Conservation (phyloP, 352 stramenopile species). For the Phytophthora idaei region DNA sequence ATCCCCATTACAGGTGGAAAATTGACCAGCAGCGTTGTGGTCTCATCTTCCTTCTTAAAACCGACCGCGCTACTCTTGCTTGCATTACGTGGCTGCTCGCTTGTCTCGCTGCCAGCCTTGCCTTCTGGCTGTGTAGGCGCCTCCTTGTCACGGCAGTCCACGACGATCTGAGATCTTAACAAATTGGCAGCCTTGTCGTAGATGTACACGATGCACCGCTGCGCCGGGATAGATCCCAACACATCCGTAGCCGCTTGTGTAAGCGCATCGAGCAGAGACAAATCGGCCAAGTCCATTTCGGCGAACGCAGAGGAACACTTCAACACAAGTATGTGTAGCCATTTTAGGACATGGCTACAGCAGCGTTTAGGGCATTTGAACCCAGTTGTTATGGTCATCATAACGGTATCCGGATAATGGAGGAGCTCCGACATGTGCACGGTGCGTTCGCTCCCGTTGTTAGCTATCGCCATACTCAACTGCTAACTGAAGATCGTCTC, state of each 20-base stretch:
- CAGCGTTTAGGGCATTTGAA: no score
- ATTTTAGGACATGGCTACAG: conserved; percentile 19
- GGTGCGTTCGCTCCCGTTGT: conserved; percentile 13
- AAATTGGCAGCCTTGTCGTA: conserved; percentile 61
- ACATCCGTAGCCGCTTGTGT: conserved; percentile 43
- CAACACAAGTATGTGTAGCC: background rate
- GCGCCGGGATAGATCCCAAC: conserved; percentile 43
- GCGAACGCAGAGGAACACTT: conserved; percentile 4
- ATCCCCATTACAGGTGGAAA: conserved; percentile 66
- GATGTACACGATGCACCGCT: conserved; percentile 59
- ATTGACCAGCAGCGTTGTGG: conserved; percentile 19
- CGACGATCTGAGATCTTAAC: conserved; percentile 44
- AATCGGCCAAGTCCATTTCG: conserved; percentile 24
- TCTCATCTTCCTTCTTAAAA: background rate
- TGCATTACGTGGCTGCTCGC: background rate
- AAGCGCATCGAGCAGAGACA: conserved; percentile 44
- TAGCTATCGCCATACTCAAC: background rate
- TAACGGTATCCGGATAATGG: background rate
- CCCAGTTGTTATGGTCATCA: background rate
- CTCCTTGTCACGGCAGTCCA: conserved; percentile 12
- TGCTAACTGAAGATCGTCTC: background rate
- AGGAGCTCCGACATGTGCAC: conserved; percentile 29
- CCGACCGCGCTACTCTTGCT: background rate
- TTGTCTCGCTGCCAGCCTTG: background rate
- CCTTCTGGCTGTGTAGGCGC: background rate